Evolutionary conservation across 1,139 yeast genomes (phyloP), one percentile per base, ranked within the genome.

Genomic region (Suhomyces bokatorum): DNA sequence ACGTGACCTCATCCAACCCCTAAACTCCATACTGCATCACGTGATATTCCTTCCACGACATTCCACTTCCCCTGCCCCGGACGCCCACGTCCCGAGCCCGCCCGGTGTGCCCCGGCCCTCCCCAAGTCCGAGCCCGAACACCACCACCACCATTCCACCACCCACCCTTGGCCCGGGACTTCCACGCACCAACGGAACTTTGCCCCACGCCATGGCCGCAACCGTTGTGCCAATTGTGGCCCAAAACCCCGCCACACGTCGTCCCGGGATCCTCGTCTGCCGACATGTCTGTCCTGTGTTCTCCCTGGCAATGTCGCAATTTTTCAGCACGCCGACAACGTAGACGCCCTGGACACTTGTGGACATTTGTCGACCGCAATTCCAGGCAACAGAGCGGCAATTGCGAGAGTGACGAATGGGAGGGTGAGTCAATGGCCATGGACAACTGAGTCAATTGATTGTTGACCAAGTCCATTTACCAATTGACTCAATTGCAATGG

Each of bases 41-140:
- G 24, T 20, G 24, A n/a, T 11, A 2, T 11, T 26, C 10, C n/a
- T 12, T 26, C 29, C n/a, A 12, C 29, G n/a, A 26, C 29, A 7
- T 26, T 20, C 29, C n/a, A 26, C 29, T 11, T 26, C 29, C 29
- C 13, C 36, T 24, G 29, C 39, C 32, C 16, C 41, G 40, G 40
- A 14, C 27, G 39, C 45, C 37, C n/a, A 29, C 26, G 24, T 24
- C 41, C 46, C 43, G 43, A 35, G 35, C 29, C 31, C 20, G 9
- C 39, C 45, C 39, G 42, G 39, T 30, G 37, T 12, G 17, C 35
- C 44, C 35, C 36, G 27, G 37, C 37, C 32, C 32, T 29, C 31
- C 36, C 37, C 42, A 42, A 42, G 36, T 42, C 45, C 45, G 45
- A 42, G 45, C 27, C 45, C 45, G 45, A 42, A 17, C 33, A 17